Evolutionary conservation across 495 filamentous ascomycete species (phyloP).

Genomic region (Aspergillus sclerotioniger): DNA sequence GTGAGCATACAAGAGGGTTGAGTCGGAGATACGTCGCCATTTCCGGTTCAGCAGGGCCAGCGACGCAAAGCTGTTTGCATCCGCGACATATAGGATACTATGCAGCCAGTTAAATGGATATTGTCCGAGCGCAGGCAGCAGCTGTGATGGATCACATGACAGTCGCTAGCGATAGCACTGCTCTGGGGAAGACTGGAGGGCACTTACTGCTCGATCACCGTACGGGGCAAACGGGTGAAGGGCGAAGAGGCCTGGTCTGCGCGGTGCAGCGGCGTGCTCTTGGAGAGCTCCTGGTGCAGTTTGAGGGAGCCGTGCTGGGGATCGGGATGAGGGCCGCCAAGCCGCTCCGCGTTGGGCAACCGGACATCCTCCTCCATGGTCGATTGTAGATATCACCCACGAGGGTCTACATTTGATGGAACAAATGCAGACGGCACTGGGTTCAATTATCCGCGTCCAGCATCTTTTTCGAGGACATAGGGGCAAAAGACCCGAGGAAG

Average conservation of each 20-base stretch:
- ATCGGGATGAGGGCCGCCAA: constrained; percentile 9
- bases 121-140: neutral
- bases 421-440: constrained; percentile 11
- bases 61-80: constrained; percentile 79
- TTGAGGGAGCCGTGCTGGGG: constrained; percentile 10
- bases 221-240: constrained; percentile 29
- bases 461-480: constrained; percentile 12
- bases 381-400: constrained; percentile 15
- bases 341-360: constrained; percentile 18
- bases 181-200: neutral
- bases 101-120: constrained; percentile 16
- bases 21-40: constrained; percentile 74
- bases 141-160: neutral
- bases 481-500: constrained; percentile 1
- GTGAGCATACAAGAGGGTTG: constrained; percentile 68
- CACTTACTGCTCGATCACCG: constrained; percentile 31
- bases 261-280: constrained; percentile 2
- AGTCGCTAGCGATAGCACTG: neutral
- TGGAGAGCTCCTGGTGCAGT: neutral
- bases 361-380: constrained; percentile 30
- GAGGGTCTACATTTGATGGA: constrained; percentile 19
- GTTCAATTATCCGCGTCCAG: constrained; percentile 19
- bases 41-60: constrained; percentile 74
- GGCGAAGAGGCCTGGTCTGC: constrained; percentile 13
- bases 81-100: constrained; percentile 73